Conservation (phyloP, 2,329 filamentous ascomycete genomes). For the Fusarium hostae region DNA sequence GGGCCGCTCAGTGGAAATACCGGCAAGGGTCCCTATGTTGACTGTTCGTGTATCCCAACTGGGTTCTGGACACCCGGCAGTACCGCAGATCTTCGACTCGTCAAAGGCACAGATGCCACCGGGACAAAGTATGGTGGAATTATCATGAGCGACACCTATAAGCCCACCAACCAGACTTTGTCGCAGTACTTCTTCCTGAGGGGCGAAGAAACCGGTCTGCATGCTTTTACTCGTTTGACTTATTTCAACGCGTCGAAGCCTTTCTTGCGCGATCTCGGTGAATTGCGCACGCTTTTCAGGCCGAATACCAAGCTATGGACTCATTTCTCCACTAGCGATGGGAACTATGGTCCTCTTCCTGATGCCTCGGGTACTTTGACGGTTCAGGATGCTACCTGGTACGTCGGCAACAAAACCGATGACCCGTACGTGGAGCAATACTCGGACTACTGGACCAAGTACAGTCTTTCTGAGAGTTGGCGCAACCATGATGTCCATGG, state of each 20-base stretch:
- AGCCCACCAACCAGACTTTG: conserved; percentile 65
- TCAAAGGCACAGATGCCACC: conserved; percentile 56
- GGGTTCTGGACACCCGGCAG: conserved; percentile 68
- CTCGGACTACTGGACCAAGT: conserved; percentile 72
- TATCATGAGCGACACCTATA: conserved; percentile 67
- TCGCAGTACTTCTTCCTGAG: conserved; percentile 72
- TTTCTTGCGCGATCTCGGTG: conserved; percentile 66
- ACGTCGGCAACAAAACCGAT: conserved; percentile 62
- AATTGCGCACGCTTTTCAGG: conserved; percentile 68
- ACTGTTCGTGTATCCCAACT: conserved; percentile 68
- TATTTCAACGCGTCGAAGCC: conserved; percentile 67
- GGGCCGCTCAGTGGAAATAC: conserved; percentile 48
- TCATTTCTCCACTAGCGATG: conserved; percentile 65
- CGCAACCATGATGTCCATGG: conserved; percentile 68
- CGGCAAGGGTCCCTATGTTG: conserved; percentile 67
- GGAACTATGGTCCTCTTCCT: conserved; percentile 61
- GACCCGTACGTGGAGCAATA: conserved; percentile 65
- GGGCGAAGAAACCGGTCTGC: conserved; percentile 69
- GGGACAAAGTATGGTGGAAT: conserved; percentile 65
- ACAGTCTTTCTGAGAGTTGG: conserved; percentile 68
- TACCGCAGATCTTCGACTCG: conserved; percentile 56
- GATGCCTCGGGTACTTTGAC: conserved; percentile 54
- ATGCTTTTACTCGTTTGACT: conserved; percentile 66
- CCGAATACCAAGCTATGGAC: conserved; percentile 70
- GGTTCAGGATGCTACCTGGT: conserved; percentile 72